These are phyloP conservation scores for Ceratobasidium sp. DNA, from an alignment of 1,284 basidiomycete species.

Conservation along the genomic window DNA sequence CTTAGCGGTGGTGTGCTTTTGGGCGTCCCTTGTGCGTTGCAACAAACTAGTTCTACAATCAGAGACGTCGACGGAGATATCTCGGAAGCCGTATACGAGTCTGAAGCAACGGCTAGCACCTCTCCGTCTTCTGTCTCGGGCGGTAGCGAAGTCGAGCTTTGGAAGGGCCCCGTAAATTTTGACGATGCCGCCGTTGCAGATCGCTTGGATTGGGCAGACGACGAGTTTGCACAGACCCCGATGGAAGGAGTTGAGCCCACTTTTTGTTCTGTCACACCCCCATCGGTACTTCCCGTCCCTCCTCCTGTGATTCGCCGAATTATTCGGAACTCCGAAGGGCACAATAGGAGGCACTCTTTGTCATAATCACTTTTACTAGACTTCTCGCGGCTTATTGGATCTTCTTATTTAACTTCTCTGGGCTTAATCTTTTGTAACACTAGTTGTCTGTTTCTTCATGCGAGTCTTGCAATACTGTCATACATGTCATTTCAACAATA, in stretches of 20 bases:
- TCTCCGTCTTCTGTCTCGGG: constrained; percentile 19
- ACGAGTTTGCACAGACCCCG: background rate
- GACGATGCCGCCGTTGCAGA: constrained; percentile 14
- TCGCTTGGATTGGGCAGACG: constrained; percentile 33
- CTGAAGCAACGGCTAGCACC: constrained; percentile 19
- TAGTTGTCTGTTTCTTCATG: too few relatives aligned
- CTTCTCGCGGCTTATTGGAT: background rate
- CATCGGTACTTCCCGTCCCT: background rate
- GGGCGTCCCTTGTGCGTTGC: constrained; percentile 1
- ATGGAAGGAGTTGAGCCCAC: constrained; percentile 30
- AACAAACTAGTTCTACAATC: background rate
- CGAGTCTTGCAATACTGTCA: background rate
- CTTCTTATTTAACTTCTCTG: background rate
- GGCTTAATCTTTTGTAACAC: background rate
- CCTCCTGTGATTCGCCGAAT: constrained; percentile 39
- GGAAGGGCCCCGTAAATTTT: constrained; percentile 33
- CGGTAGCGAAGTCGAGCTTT: constrained; percentile 27
- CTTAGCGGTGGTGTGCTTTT: constrained; percentile 39
- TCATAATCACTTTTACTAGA: constrained; percentile 9
- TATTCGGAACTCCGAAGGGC: constrained; percentile 24
- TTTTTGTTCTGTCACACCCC: background rate
- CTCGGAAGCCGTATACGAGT: background rate
- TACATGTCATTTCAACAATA: background rate
- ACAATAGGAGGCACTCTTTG: constrained; percentile 39
- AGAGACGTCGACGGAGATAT: background rate